These are phyloP conservation scores for Gautieria morchelliformis DNA, from an alignment of 768 basidiomycete species.

Conservation along the genomic window DNA sequence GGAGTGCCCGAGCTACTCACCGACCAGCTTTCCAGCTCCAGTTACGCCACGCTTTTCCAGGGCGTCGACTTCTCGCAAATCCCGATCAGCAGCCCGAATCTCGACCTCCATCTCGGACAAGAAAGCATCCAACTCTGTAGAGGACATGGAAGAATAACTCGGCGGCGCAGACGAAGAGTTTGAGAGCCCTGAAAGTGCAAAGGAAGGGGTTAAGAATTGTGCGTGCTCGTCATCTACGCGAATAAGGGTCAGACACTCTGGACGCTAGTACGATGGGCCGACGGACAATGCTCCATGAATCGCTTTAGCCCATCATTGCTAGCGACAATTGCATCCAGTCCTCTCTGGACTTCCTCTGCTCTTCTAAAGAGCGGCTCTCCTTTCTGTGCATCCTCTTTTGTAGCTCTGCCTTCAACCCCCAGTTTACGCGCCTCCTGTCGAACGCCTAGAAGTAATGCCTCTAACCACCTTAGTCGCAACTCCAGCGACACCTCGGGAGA, in stretches of 20 bases:
- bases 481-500: slow-evolving; percentile 64
- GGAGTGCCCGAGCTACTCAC: slow-evolving; percentile 24
- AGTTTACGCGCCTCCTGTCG: slow-evolving; percentile 32
- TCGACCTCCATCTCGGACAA: slow-evolving; percentile 76
- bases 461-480: slow-evolving; percentile 69
- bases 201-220: slow-evolving; percentile 62
- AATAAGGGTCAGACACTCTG: not conserved
- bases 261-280: not conserved
- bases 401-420: slow-evolving; percentile 29
- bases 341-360: slow-evolving; percentile 50
- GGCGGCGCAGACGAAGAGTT: slow-evolving; percentile 27
- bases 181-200: slow-evolving; percentile 58
- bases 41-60: slow-evolving; percentile 64
- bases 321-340: slow-evolving; percentile 48
- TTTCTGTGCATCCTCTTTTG: slow-evolving; percentile 24
- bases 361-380: slow-evolving; percentile 42
- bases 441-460: slow-evolving; percentile 64
- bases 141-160: slow-evolving; percentile 54
- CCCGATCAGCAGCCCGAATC: slow-evolving; percentile 72
- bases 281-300: slow-evolving; percentile 69
- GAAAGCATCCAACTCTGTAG: slow-evolving; percentile 60
- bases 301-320: slow-evolving; percentile 61
- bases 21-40: slow-evolving; percentile 60
- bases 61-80: slow-evolving; percentile 67
- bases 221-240: slow-evolving; percentile 66